Base-by-base conservation (phyloP, 108 stramenopile genomes). In the Cyclotella kingstonii region DNA sequence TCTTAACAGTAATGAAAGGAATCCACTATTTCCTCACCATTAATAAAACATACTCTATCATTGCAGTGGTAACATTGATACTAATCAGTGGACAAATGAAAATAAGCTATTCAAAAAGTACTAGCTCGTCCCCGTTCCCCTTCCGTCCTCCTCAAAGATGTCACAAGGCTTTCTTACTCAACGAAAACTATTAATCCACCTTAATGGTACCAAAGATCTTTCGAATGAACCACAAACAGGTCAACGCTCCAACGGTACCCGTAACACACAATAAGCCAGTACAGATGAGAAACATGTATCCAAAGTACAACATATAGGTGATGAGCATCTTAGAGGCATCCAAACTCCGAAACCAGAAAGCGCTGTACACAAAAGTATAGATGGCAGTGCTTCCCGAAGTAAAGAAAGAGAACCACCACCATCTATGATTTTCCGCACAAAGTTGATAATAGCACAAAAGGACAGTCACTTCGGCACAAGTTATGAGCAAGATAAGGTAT, bases 361-460 rank as follows among this genome's bases (percentile, higher is more conserved):
- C 66, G 52, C 85, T 87, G 88, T 98, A 99, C 27, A 87, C 46
- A 62, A 96, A 97, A 49, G 92, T 94, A 77, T 95, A 97, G 10
- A 88, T 40, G 17, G 94, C 96, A 34, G 91, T 92, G 31, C 91
- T 86, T 26, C 96, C 98, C 38, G 95, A 60, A 19, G 93, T 84
- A 40, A 98, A 82, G 87, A 99, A 95, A 41, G 94, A 83, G 64
- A 93, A 94, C 97, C 98, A 98, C 97, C 97, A 98, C 98, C 98
- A 99, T 56, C 93, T 79, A 75, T 98, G 97, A 66, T 99, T 96
- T 63, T 98, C 98, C 26, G 92, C 83, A 64, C 96, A 97, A 41
- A 99, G 91, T 72, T 98, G 97, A 89, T 97, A 98, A 88, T 99
- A 99, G 42, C 84, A 83, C 81, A 98, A 71, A 10, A 99, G 85